These are phyloP conservation scores for Alternaria conjuncta DNA, from an alignment of 2,329 filamentous ascomycete genomes.

Conservation along the genomic window DNA sequence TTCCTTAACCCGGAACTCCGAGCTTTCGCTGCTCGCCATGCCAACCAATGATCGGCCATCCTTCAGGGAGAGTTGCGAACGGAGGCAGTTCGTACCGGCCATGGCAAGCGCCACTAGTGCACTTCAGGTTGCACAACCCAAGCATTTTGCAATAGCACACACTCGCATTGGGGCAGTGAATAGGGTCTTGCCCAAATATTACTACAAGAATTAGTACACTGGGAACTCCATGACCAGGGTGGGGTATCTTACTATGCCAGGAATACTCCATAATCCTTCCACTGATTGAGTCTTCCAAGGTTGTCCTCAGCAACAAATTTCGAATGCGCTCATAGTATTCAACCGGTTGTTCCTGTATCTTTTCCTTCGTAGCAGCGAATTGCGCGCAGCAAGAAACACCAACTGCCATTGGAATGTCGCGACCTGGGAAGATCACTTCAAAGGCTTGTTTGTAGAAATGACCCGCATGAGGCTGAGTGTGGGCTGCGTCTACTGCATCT, in stretches of 20 bases:
- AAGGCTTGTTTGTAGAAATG: background rate
- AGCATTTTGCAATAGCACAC: background rate
- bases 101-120: background rate
- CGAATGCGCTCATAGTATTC: background rate
- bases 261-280: background rate
- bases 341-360: background rate
- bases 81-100: background rate
- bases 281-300: background rate
- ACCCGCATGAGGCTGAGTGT: background rate
- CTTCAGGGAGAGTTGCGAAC: background rate
- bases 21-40: background rate
- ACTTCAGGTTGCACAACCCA: background rate
- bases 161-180: background rate
- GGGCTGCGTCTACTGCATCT: background rate
- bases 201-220: background rate
- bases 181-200: background rate
- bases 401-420: background rate
- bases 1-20: background rate
- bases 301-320: background rate
- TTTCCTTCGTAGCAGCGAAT: background rate
- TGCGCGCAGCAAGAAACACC: background rate
- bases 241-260: background rate
- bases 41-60: background rate
- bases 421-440: background rate
- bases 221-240: background rate